These are phyloP conservation scores for Decorospora gaudefroyi DNA, from an alignment of 2,329 filamentous ascomycete genomes.

Conservation along the genomic window DNA sequence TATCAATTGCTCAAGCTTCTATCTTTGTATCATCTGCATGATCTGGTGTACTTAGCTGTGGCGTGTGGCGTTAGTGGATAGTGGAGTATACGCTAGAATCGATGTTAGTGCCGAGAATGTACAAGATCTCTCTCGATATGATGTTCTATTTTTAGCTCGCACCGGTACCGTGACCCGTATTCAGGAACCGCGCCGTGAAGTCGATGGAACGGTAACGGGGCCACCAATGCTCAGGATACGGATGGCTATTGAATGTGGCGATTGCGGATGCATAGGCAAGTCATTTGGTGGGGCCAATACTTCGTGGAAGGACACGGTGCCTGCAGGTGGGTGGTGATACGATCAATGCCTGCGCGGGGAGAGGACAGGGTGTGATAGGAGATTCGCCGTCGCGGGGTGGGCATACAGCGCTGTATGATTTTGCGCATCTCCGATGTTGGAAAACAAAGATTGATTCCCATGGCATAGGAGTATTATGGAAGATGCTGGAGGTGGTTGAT, in stretches of 20 bases:
- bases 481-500: neutral
- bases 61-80: neutral
- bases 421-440: too few species aligned
- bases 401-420: too few species aligned
- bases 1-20: conserved; percentile 5
- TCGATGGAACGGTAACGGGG: conserved; percentile 6
- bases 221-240: conserved; percentile 14
- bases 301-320: too few species aligned
- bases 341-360: too few species aligned
- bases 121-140: neutral
- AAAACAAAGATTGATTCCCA: too few species aligned
- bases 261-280: too few species aligned
- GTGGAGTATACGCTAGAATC: conserved; percentile 8
- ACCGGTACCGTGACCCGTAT: conserved; percentile 10
- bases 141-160: conserved; percentile 20
- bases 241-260: conserved; percentile 3
- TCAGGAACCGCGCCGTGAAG: neutral
- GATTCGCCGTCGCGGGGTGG: too few species aligned
- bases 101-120: conserved; percentile 1
- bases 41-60: conserved; percentile 4
- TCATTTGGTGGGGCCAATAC: too few species aligned
- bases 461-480: too few species aligned
- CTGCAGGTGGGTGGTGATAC: too few species aligned
- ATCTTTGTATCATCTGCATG: conserved; percentile 9
- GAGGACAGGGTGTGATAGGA: too few species aligned